Base-by-base conservation (phyloP, 768 basidiomycete species). In the Mycena haematopus region DNA sequence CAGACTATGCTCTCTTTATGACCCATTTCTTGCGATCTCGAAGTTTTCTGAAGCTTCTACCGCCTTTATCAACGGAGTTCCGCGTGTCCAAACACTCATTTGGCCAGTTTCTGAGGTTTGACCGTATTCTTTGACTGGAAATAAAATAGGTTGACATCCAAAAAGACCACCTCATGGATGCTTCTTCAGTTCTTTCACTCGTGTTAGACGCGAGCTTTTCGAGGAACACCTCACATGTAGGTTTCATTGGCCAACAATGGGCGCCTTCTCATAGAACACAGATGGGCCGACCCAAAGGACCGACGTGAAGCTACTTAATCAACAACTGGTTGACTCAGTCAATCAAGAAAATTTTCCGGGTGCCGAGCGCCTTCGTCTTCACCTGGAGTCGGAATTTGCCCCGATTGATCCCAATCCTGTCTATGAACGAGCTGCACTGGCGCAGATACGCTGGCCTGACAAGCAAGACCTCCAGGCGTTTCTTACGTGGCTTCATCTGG, bases 391-490 rank as follows among this genome's bases (percentile, higher is more conserved):
- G 19, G 56, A 53, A 15, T 38, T n/a, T 22, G 36, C 17, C 1
- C 29, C 56, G 10, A 67, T 67, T 22, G 45, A 44, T 6, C 61
- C 61, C 17, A 45, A 63, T 44, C 54, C 65, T 0, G 51, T 29
- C 4, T 68, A 66, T 15, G 67, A 68, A 31, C n/a, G 54, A 15
- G 67, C 62, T 1, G 67, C 67, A 6, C 54, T 68, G 9, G 67
- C 47, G 0, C 46, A 60, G 27, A 60, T 67, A 27, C 55, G 65
- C 46, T 47, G 31, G 21, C 44, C 22, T 6, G 40, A 36, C 19
- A 31, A 25, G 7, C 52, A 55, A 13, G 55, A 66, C 49, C 49
- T 60, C n/a, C 15, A 47, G 9, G 56, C 9, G 1, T 68, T 68
- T 15, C 53, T 61, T 14, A 55, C 25, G 9, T 68, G 65, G 62